phyloP scores from a whole-genome alignment of 2,329 filamentous ascomycete species.

The Didymellaceae sp. region DNA sequence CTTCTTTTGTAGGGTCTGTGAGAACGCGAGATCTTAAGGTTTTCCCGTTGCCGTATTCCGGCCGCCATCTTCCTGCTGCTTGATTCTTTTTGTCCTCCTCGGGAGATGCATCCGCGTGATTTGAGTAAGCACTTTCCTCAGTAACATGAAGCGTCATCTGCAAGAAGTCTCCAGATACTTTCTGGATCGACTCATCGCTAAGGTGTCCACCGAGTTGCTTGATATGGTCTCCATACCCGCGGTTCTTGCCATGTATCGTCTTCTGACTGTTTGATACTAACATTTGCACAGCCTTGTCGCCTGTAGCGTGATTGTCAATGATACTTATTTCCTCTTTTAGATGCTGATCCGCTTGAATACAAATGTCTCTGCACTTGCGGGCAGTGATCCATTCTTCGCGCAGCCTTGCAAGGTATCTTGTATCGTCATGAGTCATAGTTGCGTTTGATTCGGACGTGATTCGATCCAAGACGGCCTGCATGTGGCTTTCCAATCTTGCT shows the following conservation, averaged over 20 bases:
- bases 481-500: slow-evolving; percentile 17
- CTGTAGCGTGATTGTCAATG: slow-evolving; percentile 18
- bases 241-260: slow-evolving; percentile 20
- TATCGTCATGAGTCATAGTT: slow-evolving; percentile 12
- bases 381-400: slow-evolving; percentile 17
- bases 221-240: slow-evolving; percentile 13
- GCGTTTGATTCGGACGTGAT: slow-evolving; percentile 5
- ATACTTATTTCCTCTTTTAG: slow-evolving; percentile 17
- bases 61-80: neutral
- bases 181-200: slow-evolving; percentile 9
- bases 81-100: neutral
- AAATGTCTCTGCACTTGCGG: slow-evolving; percentile 17
- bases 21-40: neutral
- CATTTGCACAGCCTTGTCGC: slow-evolving; percentile 17
- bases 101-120: neutral
- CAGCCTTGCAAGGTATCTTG: slow-evolving; percentile 9
- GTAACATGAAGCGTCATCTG: neutral
- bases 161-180: slow-evolving; percentile 5
- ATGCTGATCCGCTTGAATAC: slow-evolving; percentile 7
- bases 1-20: neutral
- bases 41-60: slow-evolving; percentile 1
- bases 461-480: slow-evolving; percentile 13
- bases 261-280: slow-evolving; percentile 16
- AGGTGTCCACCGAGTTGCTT: slow-evolving; percentile 8
- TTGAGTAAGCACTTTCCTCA: neutral